These are phyloP conservation scores for Metschnikowia chrysomelidarum DNA, from an alignment of 805 yeast genomes.

Conservation along the genomic window DNA sequence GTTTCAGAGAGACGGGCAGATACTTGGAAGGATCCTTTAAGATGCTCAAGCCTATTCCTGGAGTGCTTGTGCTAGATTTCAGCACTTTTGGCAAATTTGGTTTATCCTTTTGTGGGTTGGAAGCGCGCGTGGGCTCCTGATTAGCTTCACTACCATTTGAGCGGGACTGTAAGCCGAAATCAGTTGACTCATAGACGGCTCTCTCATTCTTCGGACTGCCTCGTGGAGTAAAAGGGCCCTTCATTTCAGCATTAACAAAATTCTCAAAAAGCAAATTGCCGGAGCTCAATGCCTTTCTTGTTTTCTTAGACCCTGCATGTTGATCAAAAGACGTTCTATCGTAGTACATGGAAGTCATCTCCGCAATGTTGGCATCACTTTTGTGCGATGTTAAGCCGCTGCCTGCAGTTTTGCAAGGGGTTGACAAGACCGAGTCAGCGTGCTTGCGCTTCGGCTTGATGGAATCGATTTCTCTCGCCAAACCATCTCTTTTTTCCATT, in stretches of 20 bases:
- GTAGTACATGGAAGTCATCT: slow-evolving; percentile 6
- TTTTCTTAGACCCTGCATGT: slow-evolving; percentile 2
- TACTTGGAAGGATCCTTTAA: slow-evolving; percentile 27
- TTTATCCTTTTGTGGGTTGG: slow-evolving; percentile 22
- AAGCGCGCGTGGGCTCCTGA: background rate
- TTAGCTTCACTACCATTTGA: background rate
- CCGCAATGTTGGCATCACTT: slow-evolving; percentile 10
- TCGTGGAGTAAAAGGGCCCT: slow-evolving; percentile 6
- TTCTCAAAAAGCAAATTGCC: slow-evolving; percentile 5
- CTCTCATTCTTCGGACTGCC: slow-evolving; percentile 11
- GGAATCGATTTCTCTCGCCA: slow-evolving; percentile 4
- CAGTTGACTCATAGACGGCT: slow-evolving; percentile 7
- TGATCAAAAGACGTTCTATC: slow-evolving; percentile 5
- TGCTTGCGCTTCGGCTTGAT: slow-evolving; percentile 1
- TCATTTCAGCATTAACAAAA: background rate
- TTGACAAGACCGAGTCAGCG: slow-evolving; percentile 5
- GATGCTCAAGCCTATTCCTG: slow-evolving; percentile 39
- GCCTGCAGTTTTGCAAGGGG: slow-evolving; percentile 9
- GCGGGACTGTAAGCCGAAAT: slow-evolving; percentile 6
- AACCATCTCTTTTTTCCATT: slow-evolving; percentile 2
- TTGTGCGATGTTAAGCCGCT: slow-evolving; percentile 8
- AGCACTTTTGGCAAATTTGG: slow-evolving; percentile 37
- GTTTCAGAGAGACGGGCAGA: slow-evolving; percentile 1
- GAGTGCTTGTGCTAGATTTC: slow-evolving; percentile 26
- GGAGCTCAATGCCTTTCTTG: slow-evolving; percentile 10